Conservation (phyloP, 345 rosid genomes). For the Isatis tinctoria region DNA sequence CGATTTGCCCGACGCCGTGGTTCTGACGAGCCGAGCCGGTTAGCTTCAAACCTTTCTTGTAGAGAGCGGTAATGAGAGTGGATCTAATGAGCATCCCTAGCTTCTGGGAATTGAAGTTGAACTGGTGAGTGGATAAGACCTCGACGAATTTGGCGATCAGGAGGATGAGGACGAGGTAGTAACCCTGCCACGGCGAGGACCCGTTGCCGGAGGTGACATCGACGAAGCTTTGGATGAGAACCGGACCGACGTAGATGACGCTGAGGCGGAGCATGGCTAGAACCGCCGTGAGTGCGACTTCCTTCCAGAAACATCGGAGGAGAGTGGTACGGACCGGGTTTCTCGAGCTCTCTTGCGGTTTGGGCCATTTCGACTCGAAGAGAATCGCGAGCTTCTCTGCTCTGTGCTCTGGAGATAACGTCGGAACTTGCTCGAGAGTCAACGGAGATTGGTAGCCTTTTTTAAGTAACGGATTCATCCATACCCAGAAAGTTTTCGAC, state of each 20-base stretch:
- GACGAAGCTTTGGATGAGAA: slow-evolving; percentile 80
- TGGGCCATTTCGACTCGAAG: slow-evolving; percentile 78
- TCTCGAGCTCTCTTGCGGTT: slow-evolving; percentile 53
- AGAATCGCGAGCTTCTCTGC: slow-evolving; percentile 70
- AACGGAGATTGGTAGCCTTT: slow-evolving; percentile 87
- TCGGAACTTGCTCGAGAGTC: slow-evolving; percentile 64
- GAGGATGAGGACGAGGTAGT: slow-evolving; percentile 71
- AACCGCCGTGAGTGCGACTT: slow-evolving; percentile 63
- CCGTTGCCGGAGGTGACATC: slow-evolving; percentile 71
- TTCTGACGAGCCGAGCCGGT: slow-evolving; percentile 86
- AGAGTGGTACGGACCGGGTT: slow-evolving; percentile 72
- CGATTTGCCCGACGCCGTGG: slow-evolving; percentile 96
- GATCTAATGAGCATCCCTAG: slow-evolving; percentile 90
- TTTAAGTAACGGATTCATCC: slow-evolving; percentile 86
- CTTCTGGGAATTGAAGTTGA: slow-evolving; percentile 89
- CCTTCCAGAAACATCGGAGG: slow-evolving; percentile 79
- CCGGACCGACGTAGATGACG: slow-evolving; percentile 82
- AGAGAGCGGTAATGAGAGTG: slow-evolving; percentile 72
- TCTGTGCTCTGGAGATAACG: slow-evolving; percentile 68
- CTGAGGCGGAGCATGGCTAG: slow-evolving; percentile 73
- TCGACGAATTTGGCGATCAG: slow-evolving; percentile 73
- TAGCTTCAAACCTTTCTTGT: slow-evolving; percentile 71
- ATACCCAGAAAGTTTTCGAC: slow-evolving; percentile 81
- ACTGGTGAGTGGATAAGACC: slow-evolving; percentile 71
- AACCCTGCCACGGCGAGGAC: slow-evolving; percentile 66